These are phyloP conservation scores for Pichiaceae sp. DNA, from an alignment of 1,139 yeast genomes.

Conservation along the genomic window DNA sequence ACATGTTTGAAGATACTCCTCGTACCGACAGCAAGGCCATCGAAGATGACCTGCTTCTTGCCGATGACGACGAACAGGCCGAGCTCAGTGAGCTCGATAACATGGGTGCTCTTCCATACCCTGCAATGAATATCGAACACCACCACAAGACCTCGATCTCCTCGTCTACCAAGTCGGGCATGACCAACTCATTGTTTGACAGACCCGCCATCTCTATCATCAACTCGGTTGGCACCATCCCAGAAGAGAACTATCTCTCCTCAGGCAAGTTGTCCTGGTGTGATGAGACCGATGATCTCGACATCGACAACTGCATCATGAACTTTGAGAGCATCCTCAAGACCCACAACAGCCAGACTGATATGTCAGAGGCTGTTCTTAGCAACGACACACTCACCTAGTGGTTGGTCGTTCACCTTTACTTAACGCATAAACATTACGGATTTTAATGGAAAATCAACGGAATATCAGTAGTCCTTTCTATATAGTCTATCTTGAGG, in stretches of 20 bases:
- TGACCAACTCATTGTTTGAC: constrained; percentile 11
- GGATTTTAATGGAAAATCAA: no score
- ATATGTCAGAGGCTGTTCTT: constrained; percentile 1
- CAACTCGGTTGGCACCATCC: constrained; percentile 11
- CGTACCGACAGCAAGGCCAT: constrained; percentile 9
- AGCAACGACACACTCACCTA: constrained; percentile 4
- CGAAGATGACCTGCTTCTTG: constrained; percentile 9
- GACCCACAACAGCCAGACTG: background rate
- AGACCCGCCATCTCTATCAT: constrained; percentile 8
- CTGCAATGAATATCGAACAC: constrained; percentile 5
- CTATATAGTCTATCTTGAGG: no score
- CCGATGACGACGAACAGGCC: background rate
- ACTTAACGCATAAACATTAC: no score
- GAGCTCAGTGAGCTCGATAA: background rate
- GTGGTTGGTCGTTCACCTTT: no score
- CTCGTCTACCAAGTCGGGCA: background rate
- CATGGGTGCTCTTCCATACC: background rate
- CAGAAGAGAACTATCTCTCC: constrained; percentile 2
- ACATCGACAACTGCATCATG: constrained; percentile 3
- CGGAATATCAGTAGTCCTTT: no score
- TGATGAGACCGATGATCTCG: constrained; percentile 4
- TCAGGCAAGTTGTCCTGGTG: constrained; percentile 6
- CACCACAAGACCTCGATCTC: constrained; percentile 2
- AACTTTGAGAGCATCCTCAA: constrained; percentile 3
- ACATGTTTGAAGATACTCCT: constrained; percentile 19